Evolutionary conservation across 2,329 filamentous ascomycete species (phyloP).

Genomic region (Fusarium sp.): DNA sequence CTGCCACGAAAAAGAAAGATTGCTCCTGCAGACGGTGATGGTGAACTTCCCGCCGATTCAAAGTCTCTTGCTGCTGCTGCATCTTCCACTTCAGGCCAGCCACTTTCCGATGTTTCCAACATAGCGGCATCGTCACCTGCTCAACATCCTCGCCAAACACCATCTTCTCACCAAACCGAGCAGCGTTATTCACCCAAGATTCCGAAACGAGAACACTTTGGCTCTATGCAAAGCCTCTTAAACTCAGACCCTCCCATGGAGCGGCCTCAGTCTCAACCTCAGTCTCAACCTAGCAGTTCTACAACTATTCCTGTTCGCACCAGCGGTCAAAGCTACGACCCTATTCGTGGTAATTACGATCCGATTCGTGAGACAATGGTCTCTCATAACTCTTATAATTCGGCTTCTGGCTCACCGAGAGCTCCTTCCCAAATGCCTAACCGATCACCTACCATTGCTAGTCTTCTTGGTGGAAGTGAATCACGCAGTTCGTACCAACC

Average conservation of each 20-base stretch:
- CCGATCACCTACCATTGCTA: slow-evolving; percentile 88
- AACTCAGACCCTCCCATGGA: slow-evolving; percentile 62
- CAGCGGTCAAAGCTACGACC: slow-evolving; percentile 89
- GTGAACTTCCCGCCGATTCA: slow-evolving; percentile 55
- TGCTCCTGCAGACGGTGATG: slow-evolving; percentile 58
- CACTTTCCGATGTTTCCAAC: slow-evolving; percentile 46
- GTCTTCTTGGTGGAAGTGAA: slow-evolving; percentile 73
- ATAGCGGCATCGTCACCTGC: slow-evolving; percentile 47
- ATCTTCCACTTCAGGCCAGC: slow-evolving; percentile 42
- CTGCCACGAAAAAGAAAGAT: slow-evolving; percentile 70
- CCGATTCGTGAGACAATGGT: slow-evolving; percentile 74
- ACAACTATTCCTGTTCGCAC: slow-evolving; percentile 67
- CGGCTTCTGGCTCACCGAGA: slow-evolving; percentile 67
- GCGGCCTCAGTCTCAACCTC: slow-evolving; percentile 41
- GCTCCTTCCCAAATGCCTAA: slow-evolving; percentile 54
- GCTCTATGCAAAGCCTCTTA: slow-evolving; percentile 70
- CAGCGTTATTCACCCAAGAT: slow-evolving; percentile 61
- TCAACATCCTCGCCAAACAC: slow-evolving; percentile 51
- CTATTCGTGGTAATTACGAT: slow-evolving; percentile 83
- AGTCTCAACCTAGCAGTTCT: slow-evolving; percentile 58
- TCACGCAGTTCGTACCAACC: slow-evolving; percentile 49
- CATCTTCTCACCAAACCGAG: slow-evolving; percentile 47
- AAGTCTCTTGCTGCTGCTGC: slow-evolving; percentile 54
- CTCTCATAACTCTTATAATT: slow-evolving; percentile 62
- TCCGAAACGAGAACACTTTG: slow-evolving; percentile 66